Evolutionary conservation across 306 rosid genomes (phyloP), one percentile per base, ranked within the genome.

Genomic region (Glycine latifolia): DNA sequence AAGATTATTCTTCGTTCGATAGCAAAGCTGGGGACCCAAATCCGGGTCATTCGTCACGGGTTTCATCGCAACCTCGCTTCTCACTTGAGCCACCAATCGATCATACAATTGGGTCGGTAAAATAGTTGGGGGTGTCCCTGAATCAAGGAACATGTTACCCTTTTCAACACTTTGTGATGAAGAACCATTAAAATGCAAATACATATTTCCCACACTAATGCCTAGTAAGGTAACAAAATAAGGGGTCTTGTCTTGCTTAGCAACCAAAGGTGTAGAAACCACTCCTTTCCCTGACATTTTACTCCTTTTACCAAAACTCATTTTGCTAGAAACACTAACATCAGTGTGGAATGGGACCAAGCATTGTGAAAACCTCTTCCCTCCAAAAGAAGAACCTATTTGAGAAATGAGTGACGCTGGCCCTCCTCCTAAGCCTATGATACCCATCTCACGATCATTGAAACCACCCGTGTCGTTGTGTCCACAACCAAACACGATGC

Each of bases 361-460:
- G 5, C 80, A 76, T 4, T 44, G 70, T 0, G 80, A 76, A 33
- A 76, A 76, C n/a, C 2, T 60, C n/a, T 61, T 75, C 10, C 80
- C 60, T 47, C 80, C 80, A 17, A 59, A 13, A 7, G 44, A 17
- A 4, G 3, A 0, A 76, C 80, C 71, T 0, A 76, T 46, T 61
- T 76, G 80, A 44, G 80, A 76, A 59, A 76, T 47, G 0, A 76
- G n/a, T 4, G 79, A 75, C 26, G 12, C 14, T 44, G 55, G 9
- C 5, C 80, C 80, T 59, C 69, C 26, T 12, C 59, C 80, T 0
- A 76, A 47, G 1, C 80, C 80, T 3, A 76, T 61, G 39, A 75
- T 20, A 12, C 80, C 80, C 80, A 46, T 76, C n/a, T 76, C 80
- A 46, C 31, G 31, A 0, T 76, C 80, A 26, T 60, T 76, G 48